Conservation (phyloP, 805 yeast species). For the Citeromyces nyonsensis region DNA sequence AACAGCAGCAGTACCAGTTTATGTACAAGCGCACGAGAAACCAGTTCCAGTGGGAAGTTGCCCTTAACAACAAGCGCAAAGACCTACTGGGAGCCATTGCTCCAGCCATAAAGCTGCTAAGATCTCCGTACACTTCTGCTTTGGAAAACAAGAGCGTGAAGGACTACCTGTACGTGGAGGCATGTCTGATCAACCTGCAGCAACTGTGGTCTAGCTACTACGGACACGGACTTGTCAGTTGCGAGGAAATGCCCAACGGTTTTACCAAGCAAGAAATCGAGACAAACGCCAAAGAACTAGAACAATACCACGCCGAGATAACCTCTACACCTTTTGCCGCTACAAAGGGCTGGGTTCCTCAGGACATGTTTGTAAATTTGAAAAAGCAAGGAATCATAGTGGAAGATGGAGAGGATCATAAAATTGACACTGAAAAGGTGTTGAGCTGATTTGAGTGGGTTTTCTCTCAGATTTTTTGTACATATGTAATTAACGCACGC, state of each 20-base stretch:
- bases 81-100: constrained; percentile 70
- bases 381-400: constrained; percentile 54
- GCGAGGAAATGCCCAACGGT: constrained; percentile 40
- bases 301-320: constrained; percentile 51
- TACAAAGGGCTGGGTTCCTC: constrained; percentile 93
- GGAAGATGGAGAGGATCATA: constrained; percentile 33
- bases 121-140: constrained; percentile 46
- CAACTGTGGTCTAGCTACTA: constrained; percentile 57
- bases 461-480: too few relatives aligned
- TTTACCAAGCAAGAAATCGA: constrained; percentile 43
- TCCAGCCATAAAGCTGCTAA: constrained; percentile 61
- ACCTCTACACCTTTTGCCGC: constrained; percentile 72
- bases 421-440: constrained; percentile 12
- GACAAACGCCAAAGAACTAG: constrained; percentile 44
- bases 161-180: constrained; percentile 44
- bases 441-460: constrained; percentile 3
- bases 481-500: too few relatives aligned
- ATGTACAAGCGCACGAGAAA: constrained; percentile 85
- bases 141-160: constrained; percentile 41
- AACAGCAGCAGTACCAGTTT: constrained; percentile 69
- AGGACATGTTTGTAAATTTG: constrained; percentile 70
- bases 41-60: constrained; percentile 76
- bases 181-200: constrained; percentile 46
- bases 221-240: constrained; percentile 37
- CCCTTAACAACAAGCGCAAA: constrained; percentile 47